These are phyloP conservation scores for Lyophyllum decastes DNA, from an alignment of 768 basidiomycete genomes.

Conservation along the genomic window DNA sequence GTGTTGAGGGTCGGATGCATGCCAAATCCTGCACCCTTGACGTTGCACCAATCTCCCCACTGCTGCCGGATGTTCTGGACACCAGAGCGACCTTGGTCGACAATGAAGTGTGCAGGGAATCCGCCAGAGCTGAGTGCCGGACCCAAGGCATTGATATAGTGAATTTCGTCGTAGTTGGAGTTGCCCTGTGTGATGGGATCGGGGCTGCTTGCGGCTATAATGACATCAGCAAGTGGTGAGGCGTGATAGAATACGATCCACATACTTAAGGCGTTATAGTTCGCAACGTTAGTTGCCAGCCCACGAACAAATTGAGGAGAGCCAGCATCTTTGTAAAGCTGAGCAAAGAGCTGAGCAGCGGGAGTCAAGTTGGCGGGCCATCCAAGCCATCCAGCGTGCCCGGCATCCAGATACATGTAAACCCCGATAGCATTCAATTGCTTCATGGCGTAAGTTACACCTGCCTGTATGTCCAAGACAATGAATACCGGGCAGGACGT, in stretches of 20 bases:
- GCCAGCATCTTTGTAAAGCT: conserved; percentile 51
- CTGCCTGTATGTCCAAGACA: conserved; percentile 28
- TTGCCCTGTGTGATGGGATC: conserved; percentile 65
- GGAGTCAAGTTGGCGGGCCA: conserved; percentile 66
- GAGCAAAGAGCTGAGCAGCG: conserved; percentile 55
- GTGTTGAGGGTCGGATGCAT: conserved; percentile 58
- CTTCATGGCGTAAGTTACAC: conserved; percentile 57
- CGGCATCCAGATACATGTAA: conserved; percentile 64
- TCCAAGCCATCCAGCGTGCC: conserved; percentile 67
- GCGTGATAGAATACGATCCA: not conserved
- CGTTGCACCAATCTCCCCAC: conserved; percentile 75
- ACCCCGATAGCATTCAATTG: conserved; percentile 57
- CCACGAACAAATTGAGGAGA: conserved; percentile 61
- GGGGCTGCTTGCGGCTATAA: conserved; percentile 43
- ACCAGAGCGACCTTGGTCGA: conserved; percentile 68
- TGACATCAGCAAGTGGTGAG: conserved; percentile 25
- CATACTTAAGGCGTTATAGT: conserved; percentile 44
- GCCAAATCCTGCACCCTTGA: conserved; percentile 65
- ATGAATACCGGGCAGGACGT: not conserved
- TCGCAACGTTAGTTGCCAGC: conserved; percentile 59
- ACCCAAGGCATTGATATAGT: conserved; percentile 58
- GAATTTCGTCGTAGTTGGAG: conserved; percentile 61
- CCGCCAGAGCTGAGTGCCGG: conserved; percentile 43
- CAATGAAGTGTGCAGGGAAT: conserved; percentile 64
- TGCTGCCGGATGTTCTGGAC: conserved; percentile 57